Evolutionary conservation across 2,329 filamentous ascomycete genomes (phyloP).

Genomic region (Penicillium nordicum): DNA sequence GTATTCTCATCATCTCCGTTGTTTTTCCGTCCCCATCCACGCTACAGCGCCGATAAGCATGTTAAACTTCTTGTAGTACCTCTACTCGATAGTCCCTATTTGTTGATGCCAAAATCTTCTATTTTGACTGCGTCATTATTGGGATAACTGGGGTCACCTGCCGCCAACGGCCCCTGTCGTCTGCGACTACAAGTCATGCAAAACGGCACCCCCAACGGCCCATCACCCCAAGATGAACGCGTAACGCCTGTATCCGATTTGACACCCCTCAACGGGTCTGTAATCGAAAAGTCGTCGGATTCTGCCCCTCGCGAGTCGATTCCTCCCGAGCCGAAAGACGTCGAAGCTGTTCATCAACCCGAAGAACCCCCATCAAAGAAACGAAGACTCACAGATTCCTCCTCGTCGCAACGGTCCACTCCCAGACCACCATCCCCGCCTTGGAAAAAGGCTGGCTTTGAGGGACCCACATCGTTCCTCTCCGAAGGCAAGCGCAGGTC

Average conservation of each 20-base stretch:
- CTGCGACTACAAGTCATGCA: constrained; percentile 45
- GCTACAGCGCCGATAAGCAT: constrained; percentile 43
- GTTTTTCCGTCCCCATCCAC: constrained; percentile 38
- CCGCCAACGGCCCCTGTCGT: constrained; percentile 41
- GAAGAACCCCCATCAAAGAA: constrained; percentile 46
- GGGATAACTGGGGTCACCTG: constrained; percentile 46
- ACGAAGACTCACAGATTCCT: constrained; percentile 41
- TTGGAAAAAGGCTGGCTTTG: constrained; percentile 82
- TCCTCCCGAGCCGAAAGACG: constrained; percentile 29
- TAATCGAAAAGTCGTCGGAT: constrained; percentile 22
- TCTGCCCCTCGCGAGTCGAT: constrained; percentile 24
- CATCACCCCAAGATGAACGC: constrained; percentile 40
- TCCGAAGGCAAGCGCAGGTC: constrained; percentile 61
- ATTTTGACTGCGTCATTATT: constrained; percentile 38
- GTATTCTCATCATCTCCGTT: constrained; percentile 31
- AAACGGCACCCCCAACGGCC: constrained; percentile 44
- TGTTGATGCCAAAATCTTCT: constrained; percentile 41
- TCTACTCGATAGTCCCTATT: constrained; percentile 33
- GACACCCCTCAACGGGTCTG: constrained; percentile 19
- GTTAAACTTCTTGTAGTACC: constrained; percentile 41
- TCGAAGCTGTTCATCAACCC: constrained; percentile 28
- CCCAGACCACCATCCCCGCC: constrained; percentile 67
- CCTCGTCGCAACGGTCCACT: constrained; percentile 35
- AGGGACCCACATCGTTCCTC: constrained; percentile 83
- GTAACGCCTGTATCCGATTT: constrained; percentile 33